Evolutionary conservation across 345 rosid genomes (phyloP), one percentile per base, ranked within the genome.

Genomic region (Pistacia atlantica): DNA sequence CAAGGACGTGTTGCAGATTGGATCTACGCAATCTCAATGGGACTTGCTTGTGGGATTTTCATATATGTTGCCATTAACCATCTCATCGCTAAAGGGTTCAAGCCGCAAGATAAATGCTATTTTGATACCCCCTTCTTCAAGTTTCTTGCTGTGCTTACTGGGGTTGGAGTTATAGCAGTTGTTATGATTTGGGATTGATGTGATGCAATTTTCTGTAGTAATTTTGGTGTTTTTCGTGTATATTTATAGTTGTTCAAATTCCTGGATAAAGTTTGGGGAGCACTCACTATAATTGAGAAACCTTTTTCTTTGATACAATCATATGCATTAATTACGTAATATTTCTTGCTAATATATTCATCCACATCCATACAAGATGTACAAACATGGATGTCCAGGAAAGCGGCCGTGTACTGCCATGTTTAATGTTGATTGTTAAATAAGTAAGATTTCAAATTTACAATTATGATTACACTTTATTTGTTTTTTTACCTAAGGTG

Each of bases 31-130:
- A 92, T 94, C 69, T 83, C 98, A 0, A 91, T 92, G 98, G 87
- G 91, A 69, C 31, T 92, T 35, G 97, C 98, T n/a, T 91, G 97
- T 65, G 98, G 97, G 38, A 87, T 94, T 45, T 94, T 94, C 63
- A 74, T 92, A 49, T 94, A 85, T 48, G 95, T 92, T 35, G 92
- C 97, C 66, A 88, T 91, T 80, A 91, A 91, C 78, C 97, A 94
- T 81, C 96, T 94, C 10, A 92, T 94, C 12, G 77, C 92, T 54
- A 94, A 91, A 76, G 97, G 97, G 28, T 94, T 87, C 75, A 86
- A 81, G 79, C 95, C 97, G 33, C 90, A 84, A 51, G 60, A 78
- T 18, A 46, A 76, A n/a, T 81, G 90, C 63, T 78, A 28, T 67
- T 88, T 86, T 52, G 92, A 92, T 66, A 87, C 91, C 54, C 95